A percentile compares a stretch with the other conserved stretches of the same genome.
Evolutionary conservation across 108 stramenopile species (phyloP).

Genomic region (Stephanodiscus minutulus): DNA sequence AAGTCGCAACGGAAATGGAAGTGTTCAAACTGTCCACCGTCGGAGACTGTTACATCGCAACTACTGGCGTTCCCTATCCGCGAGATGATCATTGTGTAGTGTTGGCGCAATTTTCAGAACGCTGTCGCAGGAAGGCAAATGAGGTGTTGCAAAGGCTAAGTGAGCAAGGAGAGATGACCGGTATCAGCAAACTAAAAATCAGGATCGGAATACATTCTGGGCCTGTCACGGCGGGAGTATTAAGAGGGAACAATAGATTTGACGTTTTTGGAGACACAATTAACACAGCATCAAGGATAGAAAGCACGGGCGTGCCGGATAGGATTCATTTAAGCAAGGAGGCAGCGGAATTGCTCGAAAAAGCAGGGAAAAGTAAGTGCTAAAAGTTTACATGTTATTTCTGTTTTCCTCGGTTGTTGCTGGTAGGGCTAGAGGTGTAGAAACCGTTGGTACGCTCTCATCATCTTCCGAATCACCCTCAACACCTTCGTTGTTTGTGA

Average conservation of each 20-base stretch:
- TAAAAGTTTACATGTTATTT: no score
- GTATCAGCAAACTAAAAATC: slow-evolving; percentile 48
- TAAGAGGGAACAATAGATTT: slow-evolving; percentile 65
- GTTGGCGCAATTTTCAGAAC: slow-evolving; percentile 54
- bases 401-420: no score
- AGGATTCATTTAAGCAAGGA: slow-evolving; percentile 56
- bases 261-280: slow-evolving; percentile 78
- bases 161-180: slow-evolving; percentile 34
- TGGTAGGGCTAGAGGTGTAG: no score
- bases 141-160: slow-evolving; percentile 23
- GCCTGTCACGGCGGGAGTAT: slow-evolving; percentile 65
- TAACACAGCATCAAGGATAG: slow-evolving; percentile 66
- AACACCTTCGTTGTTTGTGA: no score
- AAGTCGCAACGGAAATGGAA: slow-evolving; percentile 38
- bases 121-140: slow-evolving; percentile 54
- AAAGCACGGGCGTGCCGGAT: slow-evolving; percentile 52
- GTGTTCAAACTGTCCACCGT: slow-evolving; percentile 64
- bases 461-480: no score
- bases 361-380: slow-evolving; percentile 40
- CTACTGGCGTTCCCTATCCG: slow-evolving; percentile 60
- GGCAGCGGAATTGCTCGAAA: slow-evolving; percentile 52
- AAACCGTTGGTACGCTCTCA: no score
- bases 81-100: slow-evolving; percentile 59
- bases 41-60: slow-evolving; percentile 72
- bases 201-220: slow-evolving; percentile 63